Evolutionary conservation across 345 rosid genomes (phyloP).

Genomic region (Dipteronia dyeriana): DNA sequence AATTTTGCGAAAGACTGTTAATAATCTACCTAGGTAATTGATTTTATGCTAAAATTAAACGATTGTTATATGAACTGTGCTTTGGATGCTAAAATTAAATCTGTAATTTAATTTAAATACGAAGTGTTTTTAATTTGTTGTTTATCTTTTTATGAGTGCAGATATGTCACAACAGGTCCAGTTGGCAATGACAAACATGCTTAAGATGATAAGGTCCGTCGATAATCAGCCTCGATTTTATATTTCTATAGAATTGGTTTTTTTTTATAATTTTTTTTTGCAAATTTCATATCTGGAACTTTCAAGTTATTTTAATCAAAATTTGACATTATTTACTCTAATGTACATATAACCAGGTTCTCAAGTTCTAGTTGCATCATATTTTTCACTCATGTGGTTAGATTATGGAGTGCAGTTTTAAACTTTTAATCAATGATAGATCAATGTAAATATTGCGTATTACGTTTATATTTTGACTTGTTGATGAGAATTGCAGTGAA

Average conservation of each 20-base stretch:
- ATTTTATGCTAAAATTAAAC: background rate
- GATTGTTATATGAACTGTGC: background rate
- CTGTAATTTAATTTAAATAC: too few relatives aligned
- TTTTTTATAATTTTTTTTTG: too few relatives aligned
- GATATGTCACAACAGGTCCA: conserved; percentile 87
- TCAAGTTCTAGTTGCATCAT: too few relatives aligned
- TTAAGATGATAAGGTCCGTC: conserved; percentile 79
- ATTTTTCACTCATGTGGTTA: too few relatives aligned
- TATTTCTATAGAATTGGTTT: background rate
- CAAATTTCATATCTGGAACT: background rate
- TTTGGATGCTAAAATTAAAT: too few relatives aligned
- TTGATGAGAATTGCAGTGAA: conserved; percentile 55
- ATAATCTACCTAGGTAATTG: background rate
- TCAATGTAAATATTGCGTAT: background rate
- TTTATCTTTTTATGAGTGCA: conserved; percentile 27
- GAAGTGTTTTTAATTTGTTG: background rate
- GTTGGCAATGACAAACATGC: conserved; percentile 75
- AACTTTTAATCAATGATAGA: background rate
- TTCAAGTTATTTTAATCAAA: background rate
- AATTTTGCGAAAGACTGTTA: background rate
- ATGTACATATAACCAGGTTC: background rate
- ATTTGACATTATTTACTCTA: background rate
- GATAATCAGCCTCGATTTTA: conserved; percentile 1
- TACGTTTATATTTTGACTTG: background rate
- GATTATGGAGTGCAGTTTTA: background rate